These are phyloP conservation scores for Penicillium bovifimosum DNA, from an alignment of 495 filamentous ascomycete species.

Conservation along the genomic window DNA sequence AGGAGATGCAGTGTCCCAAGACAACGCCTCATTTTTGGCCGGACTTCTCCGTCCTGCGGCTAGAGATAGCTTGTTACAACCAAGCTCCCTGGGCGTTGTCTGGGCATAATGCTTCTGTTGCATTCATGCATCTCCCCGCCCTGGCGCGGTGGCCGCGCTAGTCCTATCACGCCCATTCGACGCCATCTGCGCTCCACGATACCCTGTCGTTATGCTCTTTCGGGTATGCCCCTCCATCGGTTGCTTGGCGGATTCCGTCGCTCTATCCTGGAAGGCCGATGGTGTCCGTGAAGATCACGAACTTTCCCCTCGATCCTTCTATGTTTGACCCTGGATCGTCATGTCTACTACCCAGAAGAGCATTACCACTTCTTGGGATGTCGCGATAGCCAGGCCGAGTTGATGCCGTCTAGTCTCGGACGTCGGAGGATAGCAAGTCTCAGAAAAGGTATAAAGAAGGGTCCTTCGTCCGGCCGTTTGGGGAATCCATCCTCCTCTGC, in stretches of 20 bases:
- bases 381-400: constrained; percentile 5
- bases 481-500: constrained; percentile 8
- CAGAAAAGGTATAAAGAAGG: constrained; percentile 21
- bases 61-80: constrained; percentile 16
- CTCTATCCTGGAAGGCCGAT: constrained; percentile 20
- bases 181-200: constrained; percentile 2
- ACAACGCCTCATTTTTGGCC: constrained; percentile 8
- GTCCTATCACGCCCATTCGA: constrained; percentile 13
- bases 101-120: constrained; percentile 1
- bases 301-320: constrained; percentile 5
- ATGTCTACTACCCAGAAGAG: constrained; percentile 18
- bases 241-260: constrained; percentile 18
- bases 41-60: constrained; percentile 20
- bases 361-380: constrained; percentile 16
- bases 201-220: constrained; percentile 7
- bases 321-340: constrained; percentile 18
- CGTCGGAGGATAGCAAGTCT: background rate
- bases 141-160: constrained; percentile 3
- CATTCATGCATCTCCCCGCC: background rate
- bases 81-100: constrained; percentile 15
- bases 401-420: constrained; percentile 1
- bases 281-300: constrained; percentile 22
- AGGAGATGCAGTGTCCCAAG: background rate
- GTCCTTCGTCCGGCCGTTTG: constrained; percentile 9
- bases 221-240: background rate